Conservation (phyloP, 169 alveolate genomes). For the Plasmodium cynomolgi region DNA sequence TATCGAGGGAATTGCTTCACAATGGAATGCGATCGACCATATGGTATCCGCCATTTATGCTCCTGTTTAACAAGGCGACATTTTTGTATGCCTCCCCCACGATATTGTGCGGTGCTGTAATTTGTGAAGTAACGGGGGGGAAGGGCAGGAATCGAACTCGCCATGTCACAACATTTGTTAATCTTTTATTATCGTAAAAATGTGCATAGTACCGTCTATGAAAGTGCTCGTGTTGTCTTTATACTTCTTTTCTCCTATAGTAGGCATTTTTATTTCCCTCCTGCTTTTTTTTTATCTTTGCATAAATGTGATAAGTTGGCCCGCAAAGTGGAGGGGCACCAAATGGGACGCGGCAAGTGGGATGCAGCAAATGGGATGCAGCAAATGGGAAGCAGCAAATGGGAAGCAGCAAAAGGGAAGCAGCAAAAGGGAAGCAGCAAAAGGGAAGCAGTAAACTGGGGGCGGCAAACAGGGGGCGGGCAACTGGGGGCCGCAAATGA, state of each 20-base stretch:
- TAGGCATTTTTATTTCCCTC: conserved; percentile 55
- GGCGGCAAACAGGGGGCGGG: too few relatives aligned
- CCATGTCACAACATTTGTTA: background rate
- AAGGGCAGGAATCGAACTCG: background rate
- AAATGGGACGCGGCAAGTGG: background rate
- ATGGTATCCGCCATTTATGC: background rate
- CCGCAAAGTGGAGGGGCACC: background rate
- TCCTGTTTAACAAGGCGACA: background rate
- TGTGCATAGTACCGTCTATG: conserved; percentile 45
- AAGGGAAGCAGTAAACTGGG: background rate
- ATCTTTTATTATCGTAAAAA: conserved; percentile 1
- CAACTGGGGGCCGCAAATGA: background rate
- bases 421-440: background rate
- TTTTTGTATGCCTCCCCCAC: background rate
- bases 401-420: background rate
- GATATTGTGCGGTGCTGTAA: background rate
- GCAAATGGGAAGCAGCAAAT: background rate
- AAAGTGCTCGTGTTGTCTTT: conserved; percentile 30
- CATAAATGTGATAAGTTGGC: conserved; percentile 16
- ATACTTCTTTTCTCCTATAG: conserved; percentile 59
- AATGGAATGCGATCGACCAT: background rate
- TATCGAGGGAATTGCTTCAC: background rate
- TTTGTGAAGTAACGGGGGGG: background rate
- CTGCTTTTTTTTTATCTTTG: background rate
- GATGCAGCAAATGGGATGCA: background rate